Conservation (phyloP, 2,329 filamentous ascomycete species). For the Cercospora nicotianae region DNA sequence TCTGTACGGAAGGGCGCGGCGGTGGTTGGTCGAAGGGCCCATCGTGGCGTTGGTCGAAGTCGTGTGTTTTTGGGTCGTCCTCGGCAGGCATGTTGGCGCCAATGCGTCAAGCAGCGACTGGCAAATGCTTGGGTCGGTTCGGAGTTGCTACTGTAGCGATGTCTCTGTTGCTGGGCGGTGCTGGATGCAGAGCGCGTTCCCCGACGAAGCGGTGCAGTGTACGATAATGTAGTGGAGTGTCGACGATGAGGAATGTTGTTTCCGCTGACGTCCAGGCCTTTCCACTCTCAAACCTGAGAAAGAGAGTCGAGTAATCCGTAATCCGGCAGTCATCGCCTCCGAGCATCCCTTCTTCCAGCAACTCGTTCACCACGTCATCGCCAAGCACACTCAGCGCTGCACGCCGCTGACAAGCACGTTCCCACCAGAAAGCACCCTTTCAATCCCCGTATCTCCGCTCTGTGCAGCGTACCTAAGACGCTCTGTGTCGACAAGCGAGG, state of each 20-base stretch:
- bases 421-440: too few relatives aligned
- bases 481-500: not conserved
- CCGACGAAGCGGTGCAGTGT: not conserved
- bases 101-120: slow-evolving; percentile 7
- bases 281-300: not conserved
- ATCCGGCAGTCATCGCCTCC: not conserved
- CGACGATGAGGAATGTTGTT: not conserved
- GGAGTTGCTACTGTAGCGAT: not conserved
- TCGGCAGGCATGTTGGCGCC: slow-evolving; percentile 26
- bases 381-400: not conserved
- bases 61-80: slow-evolving; percentile 30
- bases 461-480: not conserved
- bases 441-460: not conserved
- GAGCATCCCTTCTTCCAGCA: not conserved
- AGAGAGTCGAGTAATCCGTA: not conserved
- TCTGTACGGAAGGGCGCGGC: slow-evolving; percentile 18
- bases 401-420: not conserved
- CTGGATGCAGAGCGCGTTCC: not conserved
- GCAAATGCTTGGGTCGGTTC: slow-evolving; percentile 1
- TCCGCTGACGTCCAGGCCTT: not conserved
- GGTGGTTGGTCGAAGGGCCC: slow-evolving; percentile 33
- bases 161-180: not conserved
- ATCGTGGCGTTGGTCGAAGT: slow-evolving; percentile 40
- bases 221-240: not conserved
- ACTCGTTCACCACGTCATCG: not conserved